Evolutionary conservation across 495 filamentous ascomycete species (phyloP).

Genomic region (Cenococcum geophilum): DNA sequence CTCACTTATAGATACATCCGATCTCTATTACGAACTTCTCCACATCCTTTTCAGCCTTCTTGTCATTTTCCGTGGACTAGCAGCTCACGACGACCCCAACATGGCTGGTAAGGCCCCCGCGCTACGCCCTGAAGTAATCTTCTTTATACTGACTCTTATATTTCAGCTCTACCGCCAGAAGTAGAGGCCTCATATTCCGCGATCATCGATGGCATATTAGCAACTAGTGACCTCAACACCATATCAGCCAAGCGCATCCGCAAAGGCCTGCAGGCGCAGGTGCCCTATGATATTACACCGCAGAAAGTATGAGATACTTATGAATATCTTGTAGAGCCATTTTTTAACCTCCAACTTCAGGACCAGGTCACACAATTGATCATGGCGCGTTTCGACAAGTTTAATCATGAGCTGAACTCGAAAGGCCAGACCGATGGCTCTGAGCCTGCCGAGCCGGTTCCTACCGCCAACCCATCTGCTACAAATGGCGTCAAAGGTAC

Average conservation of each 20-base stretch:
- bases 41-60: not conserved
- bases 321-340: slow-evolving; percentile 1
- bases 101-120: not conserved
- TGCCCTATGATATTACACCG: slow-evolving; percentile 74
- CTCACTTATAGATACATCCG: not conserved
- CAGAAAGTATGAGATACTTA: slow-evolving; percentile 62
- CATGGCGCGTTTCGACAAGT: slow-evolving; percentile 81
- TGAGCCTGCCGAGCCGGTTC: slow-evolving; percentile 31
- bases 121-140: not conserved
- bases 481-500: slow-evolving; percentile 43
- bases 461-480: slow-evolving; percentile 37
- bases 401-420: slow-evolving; percentile 49
- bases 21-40: not conserved
- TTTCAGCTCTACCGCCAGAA: slow-evolving; percentile 20
- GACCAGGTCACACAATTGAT: slow-evolving; percentile 76
- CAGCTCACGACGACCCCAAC: not conserved
- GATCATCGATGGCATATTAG: slow-evolving; percentile 89
- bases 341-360: slow-evolving; percentile 42
- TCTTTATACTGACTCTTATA: slow-evolving; percentile 6
- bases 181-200: slow-evolving; percentile 56
- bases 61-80: not conserved
- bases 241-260: slow-evolving; percentile 91
- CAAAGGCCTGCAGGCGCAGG: slow-evolving; percentile 67
- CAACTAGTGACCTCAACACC: slow-evolving; percentile 73
- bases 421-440: slow-evolving; percentile 22